Evolutionary conservation across 2,329 filamentous ascomycete genomes (phyloP).

Genomic region (Incumbomyces delicatus): DNA sequence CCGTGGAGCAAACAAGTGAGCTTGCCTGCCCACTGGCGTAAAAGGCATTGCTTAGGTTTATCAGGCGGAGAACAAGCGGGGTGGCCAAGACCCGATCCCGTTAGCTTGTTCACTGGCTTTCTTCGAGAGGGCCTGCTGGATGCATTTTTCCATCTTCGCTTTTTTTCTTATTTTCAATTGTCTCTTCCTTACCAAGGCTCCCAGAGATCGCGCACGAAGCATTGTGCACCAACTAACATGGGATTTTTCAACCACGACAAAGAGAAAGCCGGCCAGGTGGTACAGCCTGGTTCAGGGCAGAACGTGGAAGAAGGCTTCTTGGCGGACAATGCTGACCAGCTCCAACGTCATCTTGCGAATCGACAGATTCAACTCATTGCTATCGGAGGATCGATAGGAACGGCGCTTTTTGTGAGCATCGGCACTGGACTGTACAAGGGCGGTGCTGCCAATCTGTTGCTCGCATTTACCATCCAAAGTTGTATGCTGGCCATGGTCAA

Average conservation of each 20-base stretch:
- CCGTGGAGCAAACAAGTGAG: too few species aligned
- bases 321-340: slow-evolving; percentile 24
- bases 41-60: too few species aligned
- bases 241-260: background rate
- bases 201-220: too few species aligned
- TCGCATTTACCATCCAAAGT: slow-evolving; percentile 25
- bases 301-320: background rate
- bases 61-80: too few species aligned
- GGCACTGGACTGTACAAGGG: slow-evolving; percentile 28
- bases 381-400: slow-evolving; percentile 32
- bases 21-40: too few species aligned
- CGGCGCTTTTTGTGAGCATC: slow-evolving; percentile 31
- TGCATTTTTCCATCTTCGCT: too few species aligned
- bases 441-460: slow-evolving; percentile 28
- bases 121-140: too few species aligned
- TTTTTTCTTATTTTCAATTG: too few species aligned
- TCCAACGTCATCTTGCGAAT: slow-evolving; percentile 43
- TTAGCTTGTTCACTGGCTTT: too few species aligned
- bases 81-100: too few species aligned
- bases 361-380: slow-evolving; percentile 47
- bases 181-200: too few species aligned
- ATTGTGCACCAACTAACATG: background rate
- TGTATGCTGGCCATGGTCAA: slow-evolving; percentile 25
- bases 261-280: background rate
- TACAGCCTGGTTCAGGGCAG: background rate